Conservation (phyloP, 2,329 filamentous ascomycete species). For the Xylaria arbuscula region DNA sequence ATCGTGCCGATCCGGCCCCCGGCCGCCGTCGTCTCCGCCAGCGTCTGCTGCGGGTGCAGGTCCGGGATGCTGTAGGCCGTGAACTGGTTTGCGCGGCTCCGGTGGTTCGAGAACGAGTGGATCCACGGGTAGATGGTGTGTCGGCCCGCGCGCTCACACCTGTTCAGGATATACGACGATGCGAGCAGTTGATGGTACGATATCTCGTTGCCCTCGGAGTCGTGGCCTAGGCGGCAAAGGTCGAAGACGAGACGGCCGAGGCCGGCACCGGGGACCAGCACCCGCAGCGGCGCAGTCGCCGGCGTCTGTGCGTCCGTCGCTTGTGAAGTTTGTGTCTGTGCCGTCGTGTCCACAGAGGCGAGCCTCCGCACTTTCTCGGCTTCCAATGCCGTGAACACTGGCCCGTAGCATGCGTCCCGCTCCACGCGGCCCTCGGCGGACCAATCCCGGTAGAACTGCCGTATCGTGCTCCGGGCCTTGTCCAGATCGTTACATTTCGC, state of each 20-base stretch:
- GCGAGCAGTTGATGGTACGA: conserved; percentile 97
- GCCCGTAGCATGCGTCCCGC: conserved; percentile 79
- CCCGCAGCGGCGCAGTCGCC: conserved; percentile 60
- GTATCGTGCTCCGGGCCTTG: conserved; percentile 90
- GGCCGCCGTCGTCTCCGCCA: conserved; percentile 52
- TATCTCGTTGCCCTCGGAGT: conserved; percentile 91
- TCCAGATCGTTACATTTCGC: conserved; percentile 82
- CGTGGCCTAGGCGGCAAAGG: conserved; percentile 77
- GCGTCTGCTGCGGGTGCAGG: conserved; percentile 72
- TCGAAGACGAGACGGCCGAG: conserved; percentile 91
- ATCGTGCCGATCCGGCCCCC: conserved; percentile 69
- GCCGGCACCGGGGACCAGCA: conserved; percentile 91
- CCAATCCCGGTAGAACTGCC: conserved; percentile 97
- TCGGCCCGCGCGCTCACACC: conserved; percentile 66
- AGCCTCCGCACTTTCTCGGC: conserved; percentile 54
- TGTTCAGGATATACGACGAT: conserved; percentile 80
- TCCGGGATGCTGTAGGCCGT: conserved; percentile 81
- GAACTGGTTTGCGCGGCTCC: conserved; percentile 78
- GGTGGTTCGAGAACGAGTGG: conserved; percentile 88
- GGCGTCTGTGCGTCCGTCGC: conserved; percentile 27
- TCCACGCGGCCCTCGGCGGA: conserved; percentile 79
- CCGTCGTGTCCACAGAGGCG: background rate
- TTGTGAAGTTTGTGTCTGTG: conserved; percentile 33
- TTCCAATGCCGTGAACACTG: conserved; percentile 74
- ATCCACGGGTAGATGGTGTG: conserved; percentile 88